Evolutionary conservation across 495 filamentous ascomycete species (phyloP).

Genomic region (Cenococcum geophilum): DNA sequence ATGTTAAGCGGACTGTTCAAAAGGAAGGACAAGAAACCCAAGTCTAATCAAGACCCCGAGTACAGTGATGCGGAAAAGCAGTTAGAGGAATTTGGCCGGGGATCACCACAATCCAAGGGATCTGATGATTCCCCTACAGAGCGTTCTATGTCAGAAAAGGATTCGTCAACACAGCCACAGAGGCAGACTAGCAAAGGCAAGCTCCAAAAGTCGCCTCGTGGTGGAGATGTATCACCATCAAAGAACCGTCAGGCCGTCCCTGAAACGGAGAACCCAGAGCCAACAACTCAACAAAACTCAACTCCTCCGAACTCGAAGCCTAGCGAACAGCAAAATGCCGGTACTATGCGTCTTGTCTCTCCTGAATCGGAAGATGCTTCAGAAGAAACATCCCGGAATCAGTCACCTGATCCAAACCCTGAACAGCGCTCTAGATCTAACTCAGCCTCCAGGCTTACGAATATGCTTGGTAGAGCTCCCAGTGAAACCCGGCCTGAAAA

Average conservation of each 20-base stretch:
- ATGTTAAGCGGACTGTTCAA: slow-evolving; percentile 95
- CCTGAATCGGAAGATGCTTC: slow-evolving; percentile 40
- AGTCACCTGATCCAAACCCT: slow-evolving; percentile 28
- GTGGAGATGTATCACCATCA: slow-evolving; percentile 18
- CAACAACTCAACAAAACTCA: slow-evolving; percentile 3
- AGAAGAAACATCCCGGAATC: slow-evolving; percentile 5
- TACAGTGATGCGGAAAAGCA: slow-evolving; percentile 48
- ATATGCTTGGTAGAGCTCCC: slow-evolving; percentile 22
- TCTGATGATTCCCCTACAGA: slow-evolving; percentile 43
- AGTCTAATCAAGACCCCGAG: slow-evolving; percentile 47
- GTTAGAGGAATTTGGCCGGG: slow-evolving; percentile 46
- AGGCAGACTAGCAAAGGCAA: slow-evolving; percentile 66
- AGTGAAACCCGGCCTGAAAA: slow-evolving; percentile 32
- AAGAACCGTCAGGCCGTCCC: slow-evolving; percentile 11
- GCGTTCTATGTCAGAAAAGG: slow-evolving; percentile 19
- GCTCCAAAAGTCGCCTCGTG: slow-evolving; percentile 59
- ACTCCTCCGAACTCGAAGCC: slow-evolving; percentile 17
- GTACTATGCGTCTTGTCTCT: slow-evolving; percentile 57
- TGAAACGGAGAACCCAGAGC: slow-evolving; percentile 32
- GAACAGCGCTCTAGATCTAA: slow-evolving; percentile 33
- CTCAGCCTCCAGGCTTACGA: slow-evolving; percentile 32
- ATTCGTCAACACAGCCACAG: slow-evolving; percentile 37
- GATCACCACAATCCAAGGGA: slow-evolving; percentile 45
- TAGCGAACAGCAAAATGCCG: slow-evolving; percentile 16
- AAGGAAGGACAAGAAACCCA: slow-evolving; percentile 81